Conservation (phyloP, 495 filamentous ascomycete genomes). For the Astrothelium subdiscretum region DNA sequence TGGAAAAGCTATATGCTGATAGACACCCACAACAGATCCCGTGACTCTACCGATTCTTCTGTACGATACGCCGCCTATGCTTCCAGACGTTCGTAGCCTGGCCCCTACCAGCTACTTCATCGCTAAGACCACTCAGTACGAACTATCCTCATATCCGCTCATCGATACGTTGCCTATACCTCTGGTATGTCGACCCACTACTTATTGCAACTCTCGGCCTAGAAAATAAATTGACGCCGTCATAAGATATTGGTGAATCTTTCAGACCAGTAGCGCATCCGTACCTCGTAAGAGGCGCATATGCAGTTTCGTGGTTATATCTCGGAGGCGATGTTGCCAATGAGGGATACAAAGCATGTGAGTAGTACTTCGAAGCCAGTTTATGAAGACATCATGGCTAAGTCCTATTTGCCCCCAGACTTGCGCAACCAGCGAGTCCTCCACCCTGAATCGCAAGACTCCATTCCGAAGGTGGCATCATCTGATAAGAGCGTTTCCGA, state of each 20-base stretch:
- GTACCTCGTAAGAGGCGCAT: conserved; percentile 65
- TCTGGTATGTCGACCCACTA: conserved; percentile 28
- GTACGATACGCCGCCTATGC: conserved; percentile 91
- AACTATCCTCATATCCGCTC: conserved; percentile 80
- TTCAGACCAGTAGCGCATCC: conserved; percentile 91
- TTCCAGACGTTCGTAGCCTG: conserved; percentile 43
- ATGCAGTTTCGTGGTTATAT: conserved; percentile 88
- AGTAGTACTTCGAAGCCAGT: neutral
- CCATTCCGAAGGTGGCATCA: neutral
- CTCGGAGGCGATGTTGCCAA: conserved; percentile 80
- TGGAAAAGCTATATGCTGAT: no score
- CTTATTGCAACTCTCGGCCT: neutral
- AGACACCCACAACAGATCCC: conserved; percentile 39
- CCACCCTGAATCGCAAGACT: conserved; percentile 32
- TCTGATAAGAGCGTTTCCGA: neutral
- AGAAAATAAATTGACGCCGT: neutral
- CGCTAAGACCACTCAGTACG: conserved; percentile 21
- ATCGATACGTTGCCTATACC: conserved; percentile 96
- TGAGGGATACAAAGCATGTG: conserved; percentile 89
- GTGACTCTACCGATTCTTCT: conserved; percentile 71
- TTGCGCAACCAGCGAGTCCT: conserved; percentile 56
- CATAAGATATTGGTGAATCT: conserved; percentile 80
- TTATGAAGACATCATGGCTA: neutral
- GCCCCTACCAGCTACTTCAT: neutral
- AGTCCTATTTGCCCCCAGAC: conserved; percentile 24